Percentiles rank a stretch among this genome's conserved stretches.
Conservation (phyloP, 208 protist species). For the Trypanosomatidae sp. region DNA sequence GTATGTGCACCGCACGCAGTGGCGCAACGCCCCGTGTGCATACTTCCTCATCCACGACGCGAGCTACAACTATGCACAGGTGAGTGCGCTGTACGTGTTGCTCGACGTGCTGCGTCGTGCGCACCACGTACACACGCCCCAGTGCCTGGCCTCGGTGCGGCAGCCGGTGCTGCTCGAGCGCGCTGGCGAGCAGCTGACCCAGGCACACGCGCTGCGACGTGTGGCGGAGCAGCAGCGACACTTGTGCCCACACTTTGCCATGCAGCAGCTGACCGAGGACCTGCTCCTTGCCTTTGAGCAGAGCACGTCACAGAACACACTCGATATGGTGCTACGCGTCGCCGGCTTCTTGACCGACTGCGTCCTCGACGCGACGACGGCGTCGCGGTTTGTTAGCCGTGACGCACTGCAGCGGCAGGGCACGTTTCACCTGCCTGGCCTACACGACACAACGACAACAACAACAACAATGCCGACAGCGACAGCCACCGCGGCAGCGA, state of each 20-base stretch:
- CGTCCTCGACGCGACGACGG: slow-evolving; percentile 54
- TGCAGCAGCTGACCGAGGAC: slow-evolving; percentile 65
- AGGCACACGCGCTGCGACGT: slow-evolving; percentile 2
- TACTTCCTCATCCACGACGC: slow-evolving; percentile 77
- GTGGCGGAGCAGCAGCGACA: slow-evolving; percentile 9
- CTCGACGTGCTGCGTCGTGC: slow-evolving; percentile 33
- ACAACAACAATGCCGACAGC: background rate
- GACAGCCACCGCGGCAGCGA: background rate
- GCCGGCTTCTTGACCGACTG: slow-evolving; percentile 56
- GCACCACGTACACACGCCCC: slow-evolving; percentile 28
- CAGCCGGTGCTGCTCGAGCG: slow-evolving; percentile 11
- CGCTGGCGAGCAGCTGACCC: slow-evolving; percentile 7
- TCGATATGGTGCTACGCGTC: slow-evolving; percentile 53
- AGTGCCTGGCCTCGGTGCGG: slow-evolving; percentile 20
- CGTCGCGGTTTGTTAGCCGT: slow-evolving; percentile 46
- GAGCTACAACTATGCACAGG: slow-evolving; percentile 74
- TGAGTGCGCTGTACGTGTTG: slow-evolving; percentile 58
- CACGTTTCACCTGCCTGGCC: slow-evolving; percentile 17
- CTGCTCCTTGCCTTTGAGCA: slow-evolving; percentile 72
- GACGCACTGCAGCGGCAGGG: slow-evolving; percentile 46
- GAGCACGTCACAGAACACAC: slow-evolving; percentile 31
- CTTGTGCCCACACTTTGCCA: slow-evolving; percentile 48
- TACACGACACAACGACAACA: slow-evolving; percentile 7
- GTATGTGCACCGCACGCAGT: slow-evolving; percentile 61
- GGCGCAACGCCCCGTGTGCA: slow-evolving; percentile 48